Percentiles rank a stretch among this genome's conserved stretches.
These are phyloP conservation scores for Murraya koenigii DNA, from an alignment of 345 rosid genomes.

Conservation along the genomic window DNA sequence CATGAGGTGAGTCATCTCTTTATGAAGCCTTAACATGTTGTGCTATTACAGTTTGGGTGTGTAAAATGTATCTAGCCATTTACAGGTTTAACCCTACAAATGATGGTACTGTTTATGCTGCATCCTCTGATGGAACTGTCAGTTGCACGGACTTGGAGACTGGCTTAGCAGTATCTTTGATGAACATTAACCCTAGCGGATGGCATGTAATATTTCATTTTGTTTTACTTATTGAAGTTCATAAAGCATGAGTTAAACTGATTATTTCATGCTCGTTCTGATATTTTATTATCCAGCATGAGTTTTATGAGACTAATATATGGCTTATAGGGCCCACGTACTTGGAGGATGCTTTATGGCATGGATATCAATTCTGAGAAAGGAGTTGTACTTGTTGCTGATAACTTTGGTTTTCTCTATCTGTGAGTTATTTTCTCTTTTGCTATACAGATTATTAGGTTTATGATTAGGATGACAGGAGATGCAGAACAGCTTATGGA, in stretches of 20 bases:
- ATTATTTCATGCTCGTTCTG: background rate
- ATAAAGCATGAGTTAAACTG: background rate
- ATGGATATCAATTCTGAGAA: slow-evolving; percentile 89
- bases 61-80: background rate
- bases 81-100: slow-evolving; percentile 78
- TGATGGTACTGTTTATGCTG: slow-evolving; percentile 72
- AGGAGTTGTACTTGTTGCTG: slow-evolving; percentile 75
- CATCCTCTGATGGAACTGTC: slow-evolving; percentile 94
- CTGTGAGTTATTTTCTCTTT: slow-evolving; percentile 47
- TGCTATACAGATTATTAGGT: background rate
- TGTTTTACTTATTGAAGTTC: background rate
- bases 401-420: slow-evolving; percentile 79
- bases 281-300: background rate
- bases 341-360: slow-evolving; percentile 93
- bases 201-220: slow-evolving; percentile 67
- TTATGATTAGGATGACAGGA: background rate
- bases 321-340: slow-evolving; percentile 54
- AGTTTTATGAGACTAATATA: background rate
- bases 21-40: background rate
- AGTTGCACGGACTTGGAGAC: slow-evolving; percentile 92
- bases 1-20: slow-evolving; percentile 51
- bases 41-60: background rate
- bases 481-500: background rate
- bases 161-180: slow-evolving; percentile 71
- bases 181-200: slow-evolving; percentile 88